Base-by-base conservation (phyloP, 176 grass and related monocot species). In the Musa troglodytarum region DNA sequence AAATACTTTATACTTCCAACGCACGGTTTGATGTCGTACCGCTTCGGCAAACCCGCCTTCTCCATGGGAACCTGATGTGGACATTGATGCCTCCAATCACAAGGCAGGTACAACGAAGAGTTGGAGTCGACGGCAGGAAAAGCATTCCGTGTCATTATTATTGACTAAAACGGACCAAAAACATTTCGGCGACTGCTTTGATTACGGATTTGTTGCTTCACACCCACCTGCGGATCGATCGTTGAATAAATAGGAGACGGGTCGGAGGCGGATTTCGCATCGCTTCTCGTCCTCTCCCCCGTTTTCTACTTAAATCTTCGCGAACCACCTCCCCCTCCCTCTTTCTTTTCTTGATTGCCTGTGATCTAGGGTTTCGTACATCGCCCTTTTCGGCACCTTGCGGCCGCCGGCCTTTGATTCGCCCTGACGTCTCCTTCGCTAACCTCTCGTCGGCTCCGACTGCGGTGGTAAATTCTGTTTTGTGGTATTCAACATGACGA, bases 401-500 rank as follows among this genome's bases (percentile, higher is more conserved):
- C 57, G 9, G 57, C n/a, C 15, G 14, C 57, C 17, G 43, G 8
- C 10, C 17, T 19, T 50, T 3, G 68, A 70, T 70, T 70, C 43
- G 34, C 34, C 34, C 34, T 43, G 34, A 43, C 34, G 34, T n/a
- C 20, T 70, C 22, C 28, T 14, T 25, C 6, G 7, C 68, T 1
- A 11, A 51, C 49, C 10, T 49, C 10, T 16, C 66, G 2, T 50
- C 43, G 43, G 43, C 16, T 11, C 34, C 49, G 7, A 51, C 68
- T 12, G 23, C 19, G 16, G 57, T 61, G 57, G 57, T 4, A 1
- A 19, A 9, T 21, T 13, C 63, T 28, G 3, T 65, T 6, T 26
- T 23, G 74, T 74, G 74, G 53, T 54, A 50, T 53, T 53, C 22
- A 64, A 43, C 57, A 99, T 99, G 96, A 99, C 96, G 82, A 92